Base-by-base conservation (phyloP, 257 asterid genomes). In the Ajuga chamaepitys region DNA sequence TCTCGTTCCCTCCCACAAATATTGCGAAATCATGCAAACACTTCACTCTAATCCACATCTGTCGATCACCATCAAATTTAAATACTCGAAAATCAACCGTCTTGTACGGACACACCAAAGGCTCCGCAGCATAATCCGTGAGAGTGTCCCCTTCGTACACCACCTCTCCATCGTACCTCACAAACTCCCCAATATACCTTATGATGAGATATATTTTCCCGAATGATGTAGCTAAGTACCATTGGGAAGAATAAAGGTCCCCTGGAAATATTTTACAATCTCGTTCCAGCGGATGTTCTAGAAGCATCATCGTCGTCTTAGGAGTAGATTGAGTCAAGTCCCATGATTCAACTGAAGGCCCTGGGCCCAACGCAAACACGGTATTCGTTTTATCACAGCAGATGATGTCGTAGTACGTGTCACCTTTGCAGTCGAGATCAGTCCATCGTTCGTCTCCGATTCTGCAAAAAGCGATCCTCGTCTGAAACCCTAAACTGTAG, bases 1-100 rank as follows among this genome's bases (percentile, higher is more conserved):
- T 35, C 0, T 82, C 75, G 57, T 78, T 80, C 9, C 79, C 85
- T 5, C 86, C 82, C 30, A 82, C 2, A 44, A 82, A 77, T 21
- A 85, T 0, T 5, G 58, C 70, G 2, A 3, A 24, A 32, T 66
- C 76, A 21, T 45, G 22, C 75, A 82, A 28, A 0, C 52, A 5
- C 26, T 40, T 70, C 14, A 62, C 70, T 0, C 40, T 53, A 1
- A 22, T 12, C 83, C 87, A 74, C 14, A 50, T 57, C 20, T 20
- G 7, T 1, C 10, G 6, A 5, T 14, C 32, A 13, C 0, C 1
- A 44, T 75, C 75, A 4, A 67, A 11, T 44, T 32, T 66, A 14
- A 55, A 82, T 37, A 84, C 81, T 0, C 62, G 3, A 8, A 82
- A 85, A 0, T 38, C 66, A 0, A 57, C 4, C 0, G 88, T 80